Evolutionary conservation across 768 basidiomycete genomes (phyloP), one percentile per base, ranked within the genome.

Genomic region (Russula sp.): DNA sequence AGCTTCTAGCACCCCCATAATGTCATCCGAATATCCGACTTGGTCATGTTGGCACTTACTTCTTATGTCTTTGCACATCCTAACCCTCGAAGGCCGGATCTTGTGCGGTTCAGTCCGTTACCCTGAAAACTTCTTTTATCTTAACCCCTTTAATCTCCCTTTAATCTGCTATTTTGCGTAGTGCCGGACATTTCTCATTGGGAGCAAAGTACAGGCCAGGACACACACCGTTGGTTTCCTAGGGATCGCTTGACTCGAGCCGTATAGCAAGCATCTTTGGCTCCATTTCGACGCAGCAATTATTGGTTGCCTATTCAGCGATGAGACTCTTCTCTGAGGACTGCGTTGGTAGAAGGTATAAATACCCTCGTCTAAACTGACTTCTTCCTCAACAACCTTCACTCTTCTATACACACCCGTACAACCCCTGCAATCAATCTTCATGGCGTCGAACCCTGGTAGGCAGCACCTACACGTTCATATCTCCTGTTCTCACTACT

Each of bases 171-270:
- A 42, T 51, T 54, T 63, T 63, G 65, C 65, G 57, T 34, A 64
- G 34, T 57, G 56, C 65, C 61, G 32, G 42, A 66, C 24, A 14
- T 38, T 57, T 30, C 57, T 52, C 54, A 34, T 50, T 28, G 28
- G 62, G 46, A 28, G 44, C 57, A 52, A 63, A 22, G 22, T 38
- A 34, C 28, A 22, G n/a, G 48, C 63, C 24, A 64, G 30, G 52
- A 46, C 53, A 53, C 34, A 34, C 24, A 20, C 42, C 51, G 32
- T 57, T 64, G 38, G 52, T 38, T 50, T 36, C 40, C 63, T 58
- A 16, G 52, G 63, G 66, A 67, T 42, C n/a, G 34, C 53, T 65
- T 67, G 66, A 67, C 66, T 67, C 66, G 63, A 67, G 57, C 58
- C 62, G 32, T 28, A 56, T 64, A 67, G 28, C 38, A 56, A 13